Evolutionary conservation across 2,329 filamentous ascomycete species (phyloP).

Genomic region (Neofusicoccum kwambonambiense): DNA sequence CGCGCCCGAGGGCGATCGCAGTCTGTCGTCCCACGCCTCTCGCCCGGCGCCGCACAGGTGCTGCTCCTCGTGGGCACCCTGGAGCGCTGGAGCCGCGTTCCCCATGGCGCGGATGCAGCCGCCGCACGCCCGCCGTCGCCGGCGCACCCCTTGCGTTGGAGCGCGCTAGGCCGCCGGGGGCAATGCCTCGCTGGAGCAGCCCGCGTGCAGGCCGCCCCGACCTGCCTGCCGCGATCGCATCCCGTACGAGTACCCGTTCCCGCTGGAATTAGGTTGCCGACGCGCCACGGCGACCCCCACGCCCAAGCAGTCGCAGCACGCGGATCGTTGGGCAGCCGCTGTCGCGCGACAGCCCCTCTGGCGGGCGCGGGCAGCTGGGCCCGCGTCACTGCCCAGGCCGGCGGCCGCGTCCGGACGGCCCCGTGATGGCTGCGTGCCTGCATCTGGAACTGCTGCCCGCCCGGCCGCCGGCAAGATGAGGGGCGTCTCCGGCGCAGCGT

Average conservation of each 20-base stretch:
- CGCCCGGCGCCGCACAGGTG: background rate
- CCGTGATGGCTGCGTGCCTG: background rate
- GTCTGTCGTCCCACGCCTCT: background rate
- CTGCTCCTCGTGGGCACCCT: background rate
- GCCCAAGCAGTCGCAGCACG: background rate
- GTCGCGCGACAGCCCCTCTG: background rate
- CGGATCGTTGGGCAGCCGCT: slow-evolving; percentile 8
- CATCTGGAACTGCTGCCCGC: slow-evolving; percentile 7
- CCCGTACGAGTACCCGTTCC: background rate
- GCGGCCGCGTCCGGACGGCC: background rate
- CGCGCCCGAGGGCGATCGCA: background rate
- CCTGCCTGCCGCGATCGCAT: slow-evolving; percentile 2
- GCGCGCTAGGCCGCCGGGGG: slow-evolving; percentile 7
- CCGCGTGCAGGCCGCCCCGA: background rate
- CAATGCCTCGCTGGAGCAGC: background rate
- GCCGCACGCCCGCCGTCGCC: background rate
- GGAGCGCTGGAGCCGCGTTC: background rate
- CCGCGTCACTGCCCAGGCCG: background rate
- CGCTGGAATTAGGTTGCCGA: slow-evolving; percentile 18
- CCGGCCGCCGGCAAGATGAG: background rate
- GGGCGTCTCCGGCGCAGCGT: slow-evolving; percentile 9
- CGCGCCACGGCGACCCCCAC: slow-evolving; percentile 7
- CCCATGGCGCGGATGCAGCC: slow-evolving; percentile 1
- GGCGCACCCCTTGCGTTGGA: background rate
- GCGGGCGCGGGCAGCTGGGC: background rate